A percentile compares a stretch with the other conserved stretches of the same genome.
Evolutionary conservation across 2,329 filamentous ascomycete species (phyloP).

Genomic region (Ambrosiella cleistominuta): DNA sequence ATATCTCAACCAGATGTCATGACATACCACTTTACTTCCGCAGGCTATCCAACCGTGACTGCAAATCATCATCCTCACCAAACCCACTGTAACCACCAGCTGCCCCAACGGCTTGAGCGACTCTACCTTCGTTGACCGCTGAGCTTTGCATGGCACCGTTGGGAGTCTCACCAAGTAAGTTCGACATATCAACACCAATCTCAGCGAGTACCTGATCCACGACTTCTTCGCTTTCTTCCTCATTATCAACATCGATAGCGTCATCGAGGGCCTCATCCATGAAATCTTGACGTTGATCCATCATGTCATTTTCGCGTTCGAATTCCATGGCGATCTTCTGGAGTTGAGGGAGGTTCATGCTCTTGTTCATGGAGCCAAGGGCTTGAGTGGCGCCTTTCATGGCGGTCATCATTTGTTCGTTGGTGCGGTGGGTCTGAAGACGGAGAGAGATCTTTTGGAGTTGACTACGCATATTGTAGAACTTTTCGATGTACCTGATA

Average conservation of each 20-base stretch:
- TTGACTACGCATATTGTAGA: slow-evolving; percentile 95
- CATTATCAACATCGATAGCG: slow-evolving; percentile 73
- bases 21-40: slow-evolving; percentile 29
- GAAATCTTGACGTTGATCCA: slow-evolving; percentile 98
- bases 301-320: slow-evolving; percentile 95
- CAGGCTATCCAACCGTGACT: slow-evolving; percentile 81
- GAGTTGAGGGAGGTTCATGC: slow-evolving; percentile 90
- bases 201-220: slow-evolving; percentile 94
- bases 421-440: slow-evolving; percentile 94
- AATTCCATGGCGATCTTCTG: slow-evolving; percentile 99
- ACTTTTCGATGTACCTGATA: slow-evolving; percentile 80
- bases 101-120: slow-evolving; percentile 58
- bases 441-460: slow-evolving; percentile 87
- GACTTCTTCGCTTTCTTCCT: slow-evolving; percentile 92
- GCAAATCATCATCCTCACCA: slow-evolving; percentile 87
- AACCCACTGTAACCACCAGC: slow-evolving; percentile 18
- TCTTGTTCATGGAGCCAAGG: slow-evolving; percentile 88
- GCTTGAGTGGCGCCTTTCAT: slow-evolving; percentile 96
- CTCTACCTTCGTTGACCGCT: slow-evolving; percentile 52
- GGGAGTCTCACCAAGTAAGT: slow-evolving; percentile 70
- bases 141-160: slow-evolving; percentile 46
- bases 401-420: slow-evolving; percentile 99
- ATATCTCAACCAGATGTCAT: background rate
- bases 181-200: slow-evolving; percentile 78
- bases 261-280: slow-evolving; percentile 99